phyloP scores from a whole-genome alignment of 2,329 filamentous ascomycete genomes.

The Aspergillus tamarii region DNA sequence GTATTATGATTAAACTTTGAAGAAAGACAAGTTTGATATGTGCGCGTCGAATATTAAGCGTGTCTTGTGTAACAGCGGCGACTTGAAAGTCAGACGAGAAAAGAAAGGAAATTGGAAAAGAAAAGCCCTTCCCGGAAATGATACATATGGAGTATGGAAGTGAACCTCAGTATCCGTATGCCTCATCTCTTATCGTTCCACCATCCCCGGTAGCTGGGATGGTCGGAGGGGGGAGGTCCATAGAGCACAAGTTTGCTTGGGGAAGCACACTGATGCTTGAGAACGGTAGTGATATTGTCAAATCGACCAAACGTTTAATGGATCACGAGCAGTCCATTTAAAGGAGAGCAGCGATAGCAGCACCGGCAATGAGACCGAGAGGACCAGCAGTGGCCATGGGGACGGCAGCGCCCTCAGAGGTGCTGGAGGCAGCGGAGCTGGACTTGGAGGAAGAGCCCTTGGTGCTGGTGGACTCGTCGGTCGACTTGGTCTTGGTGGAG shows the following conservation, averaged over 20 bases:
- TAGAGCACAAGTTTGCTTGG: neutral
- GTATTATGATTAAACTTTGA: slow-evolving; percentile 16
- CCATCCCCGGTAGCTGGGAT: neutral
- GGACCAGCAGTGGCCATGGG: slow-evolving; percentile 43
- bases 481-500: slow-evolving; percentile 25
- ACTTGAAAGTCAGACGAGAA: slow-evolving; percentile 13
- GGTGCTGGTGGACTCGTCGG: slow-evolving; percentile 22
- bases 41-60: slow-evolving; percentile 19
- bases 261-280: neutral
- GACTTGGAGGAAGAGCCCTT: slow-evolving; percentile 19
- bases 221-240: neutral
- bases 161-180: slow-evolving; percentile 16
- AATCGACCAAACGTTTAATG: neutral
- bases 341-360: slow-evolving; percentile 47
- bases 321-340: slow-evolving; percentile 27
- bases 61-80: slow-evolving; percentile 20
- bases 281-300: neutral
- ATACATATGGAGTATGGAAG: slow-evolving; percentile 18
- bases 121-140: slow-evolving; percentile 13
- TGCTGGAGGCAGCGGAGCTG: slow-evolving; percentile 20
- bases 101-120: neutral
- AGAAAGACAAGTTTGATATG: slow-evolving; percentile 17
- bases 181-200: slow-evolving; percentile 15
- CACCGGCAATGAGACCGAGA: slow-evolving; percentile 44
- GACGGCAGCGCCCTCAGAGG: slow-evolving; percentile 34